Evolutionary conservation across 2,329 filamentous ascomycete species (phyloP).

Genomic region (Neurospora sp.): DNA sequence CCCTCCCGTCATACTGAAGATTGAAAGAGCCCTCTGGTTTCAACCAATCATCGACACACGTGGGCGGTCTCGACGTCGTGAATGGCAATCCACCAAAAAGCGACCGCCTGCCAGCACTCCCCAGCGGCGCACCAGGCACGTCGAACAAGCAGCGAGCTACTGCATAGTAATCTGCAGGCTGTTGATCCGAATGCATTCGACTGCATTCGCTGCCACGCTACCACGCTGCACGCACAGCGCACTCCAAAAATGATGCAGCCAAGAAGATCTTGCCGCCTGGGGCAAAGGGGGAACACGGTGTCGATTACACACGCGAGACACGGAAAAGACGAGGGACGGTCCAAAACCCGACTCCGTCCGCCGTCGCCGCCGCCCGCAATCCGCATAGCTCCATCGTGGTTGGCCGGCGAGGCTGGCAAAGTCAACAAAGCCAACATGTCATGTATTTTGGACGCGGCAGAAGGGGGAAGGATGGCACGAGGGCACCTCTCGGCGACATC

Average conservation of each 20-base stretch:
- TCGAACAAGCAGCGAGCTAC: neutral
- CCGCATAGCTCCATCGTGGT: neutral
- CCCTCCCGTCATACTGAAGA: neutral
- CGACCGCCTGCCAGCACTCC: neutral
- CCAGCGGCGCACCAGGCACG: neutral
- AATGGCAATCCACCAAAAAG: slow-evolving; percentile 4
- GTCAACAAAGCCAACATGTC: neutral
- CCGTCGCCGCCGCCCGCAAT: neutral
- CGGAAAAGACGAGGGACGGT: neutral
- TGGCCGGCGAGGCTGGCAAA: neutral
- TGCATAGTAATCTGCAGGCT: neutral
- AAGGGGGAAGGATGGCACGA: neutral
- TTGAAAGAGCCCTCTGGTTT: neutral
- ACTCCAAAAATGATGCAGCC: neutral
- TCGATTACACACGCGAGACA: too few relatives aligned
- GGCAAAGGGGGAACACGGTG: neutral
- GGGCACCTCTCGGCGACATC: neutral
- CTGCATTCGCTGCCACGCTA: neutral
- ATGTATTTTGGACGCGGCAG: neutral
- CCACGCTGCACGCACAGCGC: neutral
- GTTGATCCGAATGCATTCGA: neutral
- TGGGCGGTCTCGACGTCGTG: slow-evolving; percentile 1
- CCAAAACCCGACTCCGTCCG: neutral
- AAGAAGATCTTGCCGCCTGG: neutral
- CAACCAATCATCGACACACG: slow-evolving; percentile 9